phyloP scores from a whole-genome alignment of 2,329 filamentous ascomycete genomes.

The Ophiocordyceps camponoti-leonardi region DNA sequence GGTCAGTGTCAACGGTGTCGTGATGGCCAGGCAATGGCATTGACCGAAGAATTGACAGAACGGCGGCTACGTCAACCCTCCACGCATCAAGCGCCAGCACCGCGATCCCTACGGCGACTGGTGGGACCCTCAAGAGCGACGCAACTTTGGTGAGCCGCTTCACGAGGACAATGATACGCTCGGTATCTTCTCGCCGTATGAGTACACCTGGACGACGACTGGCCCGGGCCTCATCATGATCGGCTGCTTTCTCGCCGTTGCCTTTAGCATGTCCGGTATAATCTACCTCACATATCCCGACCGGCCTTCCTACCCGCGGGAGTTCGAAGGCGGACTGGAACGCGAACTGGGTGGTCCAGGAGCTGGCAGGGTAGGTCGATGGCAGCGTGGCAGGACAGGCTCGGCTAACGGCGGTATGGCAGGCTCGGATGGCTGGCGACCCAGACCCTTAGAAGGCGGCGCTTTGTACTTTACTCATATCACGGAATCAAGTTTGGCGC shows the following conservation, averaged over 20 bases:
- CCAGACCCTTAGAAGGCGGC: conserved; percentile 25
- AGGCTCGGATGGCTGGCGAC: conserved; percentile 40
- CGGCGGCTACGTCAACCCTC: conserved; percentile 69
- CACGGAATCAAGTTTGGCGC: conserved; percentile 1
- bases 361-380: conserved; percentile 43
- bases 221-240: conserved; percentile 53
- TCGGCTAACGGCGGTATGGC: conserved; percentile 8
- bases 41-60: conserved; percentile 37
- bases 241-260: conserved; percentile 44
- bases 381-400: neutral
- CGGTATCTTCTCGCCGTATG: conserved; percentile 74
- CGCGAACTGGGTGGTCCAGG: conserved; percentile 56
- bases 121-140: conserved; percentile 95
- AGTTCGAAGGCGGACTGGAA: conserved; percentile 57
- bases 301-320: conserved; percentile 47
- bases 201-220: conserved; percentile 69
- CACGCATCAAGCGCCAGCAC: conserved; percentile 68
- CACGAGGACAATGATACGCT: conserved; percentile 94
- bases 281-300: conserved; percentile 60
- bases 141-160: conserved; percentile 91
- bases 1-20: conserved; percentile 28
- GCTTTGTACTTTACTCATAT: neutral
- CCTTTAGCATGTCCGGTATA: conserved; percentile 47
- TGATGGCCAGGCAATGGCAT: conserved; percentile 1
- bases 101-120: conserved; percentile 86